Conservation (phyloP, 495 filamentous ascomycete genomes). For the Pseudevernia furfuracea region DNA sequence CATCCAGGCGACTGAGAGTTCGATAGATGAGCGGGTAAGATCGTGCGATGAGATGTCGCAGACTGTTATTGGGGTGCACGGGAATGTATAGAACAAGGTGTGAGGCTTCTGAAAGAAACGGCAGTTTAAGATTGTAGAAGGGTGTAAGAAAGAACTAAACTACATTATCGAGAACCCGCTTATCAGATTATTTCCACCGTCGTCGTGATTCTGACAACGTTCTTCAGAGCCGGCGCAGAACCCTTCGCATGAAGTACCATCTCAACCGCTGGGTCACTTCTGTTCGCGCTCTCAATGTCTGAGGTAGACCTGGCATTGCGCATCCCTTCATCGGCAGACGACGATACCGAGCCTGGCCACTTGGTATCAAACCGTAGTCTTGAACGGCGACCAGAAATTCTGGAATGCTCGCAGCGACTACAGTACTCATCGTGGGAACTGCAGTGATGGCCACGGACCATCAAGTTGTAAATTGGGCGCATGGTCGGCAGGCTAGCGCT, state of each 20-base stretch:
- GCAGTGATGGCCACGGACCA: slow-evolving; percentile 5
- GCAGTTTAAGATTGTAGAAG: not conserved
- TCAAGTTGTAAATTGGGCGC: slow-evolving; percentile 9
- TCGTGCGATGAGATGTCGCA: not conserved
- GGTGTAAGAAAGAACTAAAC: not conserved
- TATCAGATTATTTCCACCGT: not conserved
- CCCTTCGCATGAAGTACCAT: not conserved
- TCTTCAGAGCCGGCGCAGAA: not conserved
- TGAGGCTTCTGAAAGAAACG: not conserved
- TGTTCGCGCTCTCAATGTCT: not conserved
- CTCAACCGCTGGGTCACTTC: not conserved
- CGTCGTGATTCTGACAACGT: not conserved
- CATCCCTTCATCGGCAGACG: not conserved
- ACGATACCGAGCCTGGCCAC: not conserved
- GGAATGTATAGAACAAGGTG: not conserved
- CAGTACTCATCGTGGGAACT: not conserved
- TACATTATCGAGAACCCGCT: not conserved
- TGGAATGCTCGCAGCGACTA: slow-evolving; percentile 1
- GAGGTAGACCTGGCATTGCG: not conserved
- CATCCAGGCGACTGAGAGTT: not conserved
- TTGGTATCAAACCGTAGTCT: not conserved
- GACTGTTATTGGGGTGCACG: not conserved
- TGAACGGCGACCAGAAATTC: not conserved
- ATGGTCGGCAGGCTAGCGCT: slow-evolving; percentile 9
- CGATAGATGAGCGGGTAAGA: not conserved